A percentile compares a stretch with the other conserved stretches of the same genome.
Conservation (phyloP, 208 protist genomes). For the Leishmania tropica region DNA sequence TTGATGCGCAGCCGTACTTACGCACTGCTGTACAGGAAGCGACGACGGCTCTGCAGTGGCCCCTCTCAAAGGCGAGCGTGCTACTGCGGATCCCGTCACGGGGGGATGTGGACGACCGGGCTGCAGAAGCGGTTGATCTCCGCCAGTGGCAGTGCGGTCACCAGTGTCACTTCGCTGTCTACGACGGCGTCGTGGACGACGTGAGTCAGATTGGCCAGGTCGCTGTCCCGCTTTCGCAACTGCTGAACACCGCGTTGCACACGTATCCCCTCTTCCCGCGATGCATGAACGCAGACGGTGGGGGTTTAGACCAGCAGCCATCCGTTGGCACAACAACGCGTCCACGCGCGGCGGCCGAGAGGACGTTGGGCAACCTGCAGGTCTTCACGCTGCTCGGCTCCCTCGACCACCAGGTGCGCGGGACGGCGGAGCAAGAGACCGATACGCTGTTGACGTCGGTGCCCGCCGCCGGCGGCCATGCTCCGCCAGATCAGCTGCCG, state of each 20-base stretch:
- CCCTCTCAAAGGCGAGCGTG: constrained; percentile 30
- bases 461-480: neutral
- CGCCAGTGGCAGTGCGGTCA: neutral
- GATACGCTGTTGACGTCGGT: neutral
- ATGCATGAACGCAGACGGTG: neutral
- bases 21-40: constrained; percentile 50
- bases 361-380: constrained; percentile 13
- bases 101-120: neutral
- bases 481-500: neutral
- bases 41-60: constrained; percentile 55
- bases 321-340: neutral
- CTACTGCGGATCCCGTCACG: constrained; percentile 49
- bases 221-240: constrained; percentile 50
- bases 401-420: constrained; percentile 11
- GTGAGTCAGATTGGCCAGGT: constrained; percentile 74
- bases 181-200: constrained; percentile 76
- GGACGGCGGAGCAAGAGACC: neutral
- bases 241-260: constrained; percentile 56
- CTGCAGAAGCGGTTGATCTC: neutral
- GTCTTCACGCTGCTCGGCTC: constrained; percentile 20
- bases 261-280: constrained; percentile 37
- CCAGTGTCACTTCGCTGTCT: constrained; percentile 54
- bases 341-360: constrained; percentile 6
- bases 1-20: constrained; percentile 43
- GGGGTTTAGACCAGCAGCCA: neutral